These are phyloP conservation scores for Macrocybe gigantea DNA, from an alignment of 768 basidiomycete genomes.

Conservation along the genomic window DNA sequence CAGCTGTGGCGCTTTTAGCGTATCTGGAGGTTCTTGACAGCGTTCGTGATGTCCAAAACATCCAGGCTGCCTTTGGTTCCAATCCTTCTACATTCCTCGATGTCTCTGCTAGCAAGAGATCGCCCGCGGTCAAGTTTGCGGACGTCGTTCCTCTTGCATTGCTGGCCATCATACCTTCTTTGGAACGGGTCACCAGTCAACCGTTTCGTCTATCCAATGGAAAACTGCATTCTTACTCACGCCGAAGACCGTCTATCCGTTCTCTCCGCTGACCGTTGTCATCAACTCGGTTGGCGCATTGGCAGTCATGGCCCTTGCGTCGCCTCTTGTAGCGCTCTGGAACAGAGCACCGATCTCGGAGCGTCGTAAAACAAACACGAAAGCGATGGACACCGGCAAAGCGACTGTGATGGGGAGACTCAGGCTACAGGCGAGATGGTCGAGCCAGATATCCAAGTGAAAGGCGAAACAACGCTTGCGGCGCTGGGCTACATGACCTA, in stretches of 20 bases:
- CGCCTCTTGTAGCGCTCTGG: conserved; percentile 77
- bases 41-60: conserved; percentile 59
- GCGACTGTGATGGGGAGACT: not conserved
- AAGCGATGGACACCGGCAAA: too few species aligned
- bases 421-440: conserved; percentile 2
- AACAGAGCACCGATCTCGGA: conserved; percentile 59
- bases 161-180: conserved; percentile 77
- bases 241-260: conserved; percentile 60
- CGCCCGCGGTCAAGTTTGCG: conserved; percentile 44
- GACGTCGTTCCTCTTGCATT: conserved; percentile 74
- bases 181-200: conserved; percentile 88
- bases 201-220: conserved; percentile 90
- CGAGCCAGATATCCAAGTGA: conserved; percentile 24
- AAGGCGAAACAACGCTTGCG: conserved; percentile 41
- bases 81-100: conserved; percentile 40
- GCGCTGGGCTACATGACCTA: conserved; percentile 66
- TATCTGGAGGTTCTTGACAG: conserved; percentile 81
- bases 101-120: conserved; percentile 11
- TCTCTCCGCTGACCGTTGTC: conserved; percentile 66
- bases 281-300: conserved; percentile 76
- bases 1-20: conserved; percentile 61
- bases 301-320: conserved; percentile 57
- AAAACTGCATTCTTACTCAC: conserved; percentile 86
- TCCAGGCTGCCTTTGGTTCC: conserved; percentile 45
- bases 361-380: not conserved